phyloP scores from a whole-genome alignment of 805 yeast species.

The Sungouiella blattae region DNA sequence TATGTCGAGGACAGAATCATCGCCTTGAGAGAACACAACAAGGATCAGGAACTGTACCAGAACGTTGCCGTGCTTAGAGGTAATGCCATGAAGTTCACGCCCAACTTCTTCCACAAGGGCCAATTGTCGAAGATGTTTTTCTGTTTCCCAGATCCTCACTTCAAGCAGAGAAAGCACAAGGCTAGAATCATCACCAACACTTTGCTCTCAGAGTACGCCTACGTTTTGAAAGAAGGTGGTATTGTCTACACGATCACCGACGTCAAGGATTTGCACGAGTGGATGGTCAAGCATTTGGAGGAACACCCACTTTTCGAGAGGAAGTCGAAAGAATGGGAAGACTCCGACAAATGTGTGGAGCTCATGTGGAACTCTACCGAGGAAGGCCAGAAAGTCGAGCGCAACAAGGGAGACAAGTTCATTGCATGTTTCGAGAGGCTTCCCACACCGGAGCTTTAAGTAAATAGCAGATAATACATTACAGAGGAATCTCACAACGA shows the following conservation, averaged over 20 bases:
- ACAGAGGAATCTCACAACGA: too few relatives aligned
- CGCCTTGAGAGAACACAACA: slow-evolving; percentile 68
- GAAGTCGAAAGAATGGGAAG: slow-evolving; percentile 74
- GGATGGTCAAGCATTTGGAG: slow-evolving; percentile 94
- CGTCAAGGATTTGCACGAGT: slow-evolving; percentile 84
- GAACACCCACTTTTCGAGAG: slow-evolving; percentile 90
- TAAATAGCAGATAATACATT: too few relatives aligned
- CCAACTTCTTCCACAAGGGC: slow-evolving; percentile 82
- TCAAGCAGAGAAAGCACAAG: slow-evolving; percentile 95
- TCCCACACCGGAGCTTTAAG: slow-evolving; percentile 55
- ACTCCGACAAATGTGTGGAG: slow-evolving; percentile 72
- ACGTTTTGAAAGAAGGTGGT: slow-evolving; percentile 81
- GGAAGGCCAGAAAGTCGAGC: slow-evolving; percentile 93
- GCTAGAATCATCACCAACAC: slow-evolving; percentile 94
- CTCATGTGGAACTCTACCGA: slow-evolving; percentile 93
- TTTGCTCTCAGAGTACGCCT: slow-evolving; percentile 87
- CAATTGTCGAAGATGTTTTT: slow-evolving; percentile 91
- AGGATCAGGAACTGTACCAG: slow-evolving; percentile 49
- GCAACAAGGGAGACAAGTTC: slow-evolving; percentile 84
- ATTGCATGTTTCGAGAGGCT: slow-evolving; percentile 83
- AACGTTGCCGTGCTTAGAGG: slow-evolving; percentile 90
- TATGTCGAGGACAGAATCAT: slow-evolving; percentile 93
- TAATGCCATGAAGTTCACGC: slow-evolving; percentile 95
- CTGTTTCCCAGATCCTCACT: slow-evolving; percentile 99
- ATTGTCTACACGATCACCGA: slow-evolving; percentile 92